phyloP scores from a whole-genome alignment of 1,139 yeast genomes.

The Candida pseudoviswanathii region DNA sequence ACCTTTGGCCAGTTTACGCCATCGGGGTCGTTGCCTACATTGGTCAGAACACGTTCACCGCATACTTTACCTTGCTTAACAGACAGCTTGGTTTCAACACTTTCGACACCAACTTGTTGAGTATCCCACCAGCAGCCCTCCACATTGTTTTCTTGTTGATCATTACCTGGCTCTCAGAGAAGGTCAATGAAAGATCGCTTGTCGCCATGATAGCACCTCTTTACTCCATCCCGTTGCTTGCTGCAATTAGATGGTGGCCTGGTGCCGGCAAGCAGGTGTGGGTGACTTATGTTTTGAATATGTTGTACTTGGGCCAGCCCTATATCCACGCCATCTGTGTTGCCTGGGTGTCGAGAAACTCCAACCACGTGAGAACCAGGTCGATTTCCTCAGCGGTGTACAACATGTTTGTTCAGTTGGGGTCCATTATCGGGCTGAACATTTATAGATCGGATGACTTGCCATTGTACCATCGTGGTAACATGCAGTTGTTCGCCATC shows the following conservation, averaged over 20 bases:
- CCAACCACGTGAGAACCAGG: slow-evolving; percentile 60
- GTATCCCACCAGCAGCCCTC: slow-evolving; percentile 43
- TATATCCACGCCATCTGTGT: slow-evolving; percentile 57
- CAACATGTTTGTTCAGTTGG: slow-evolving; percentile 63
- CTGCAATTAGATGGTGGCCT: slow-evolving; percentile 51
- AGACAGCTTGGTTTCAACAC: slow-evolving; percentile 57
- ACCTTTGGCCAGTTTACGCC: slow-evolving; percentile 60
- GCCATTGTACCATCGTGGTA: slow-evolving; percentile 62
- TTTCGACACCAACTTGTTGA: slow-evolving; percentile 53
- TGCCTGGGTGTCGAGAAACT: slow-evolving; percentile 61
- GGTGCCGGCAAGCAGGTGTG: slow-evolving; percentile 50
- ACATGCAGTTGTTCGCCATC: slow-evolving; percentile 27
- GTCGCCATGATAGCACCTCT: slow-evolving; percentile 38
- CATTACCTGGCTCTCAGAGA: slow-evolving; percentile 44
- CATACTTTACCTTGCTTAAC: slow-evolving; percentile 29
- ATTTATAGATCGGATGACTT: slow-evolving; percentile 58
- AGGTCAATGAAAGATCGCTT: slow-evolving; percentile 36
- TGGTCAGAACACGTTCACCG: slow-evolving; percentile 40
- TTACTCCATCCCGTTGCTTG: slow-evolving; percentile 39
- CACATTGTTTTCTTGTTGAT: slow-evolving; percentile 31
- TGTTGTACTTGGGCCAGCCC: slow-evolving; percentile 51
- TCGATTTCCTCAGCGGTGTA: slow-evolving; percentile 59
- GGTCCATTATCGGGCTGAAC: slow-evolving; percentile 52
- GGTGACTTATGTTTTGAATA: slow-evolving; percentile 54
- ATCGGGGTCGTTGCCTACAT: slow-evolving; percentile 52